A percentile compares a stretch with the other conserved stretches of the same genome.
These are phyloP conservation scores for Sporothrix schenckii DNA, from an alignment of 2,329 filamentous ascomycete genomes.

Conservation along the genomic window DNA sequence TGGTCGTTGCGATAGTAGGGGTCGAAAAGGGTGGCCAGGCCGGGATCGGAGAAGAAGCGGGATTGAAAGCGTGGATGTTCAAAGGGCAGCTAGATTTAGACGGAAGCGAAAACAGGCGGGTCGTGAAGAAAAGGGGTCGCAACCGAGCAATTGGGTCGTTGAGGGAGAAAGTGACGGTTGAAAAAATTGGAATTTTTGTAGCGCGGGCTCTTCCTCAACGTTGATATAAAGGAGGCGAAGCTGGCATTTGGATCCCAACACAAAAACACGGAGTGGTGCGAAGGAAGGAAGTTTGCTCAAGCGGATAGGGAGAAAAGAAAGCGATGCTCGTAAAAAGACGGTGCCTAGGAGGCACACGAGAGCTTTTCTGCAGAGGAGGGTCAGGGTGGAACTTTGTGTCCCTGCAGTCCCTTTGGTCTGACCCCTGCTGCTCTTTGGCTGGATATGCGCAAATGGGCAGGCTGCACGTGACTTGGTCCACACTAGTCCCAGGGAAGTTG, in stretches of 20 bases:
- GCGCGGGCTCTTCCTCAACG: conserved; percentile 9
- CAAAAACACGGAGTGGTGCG: background rate
- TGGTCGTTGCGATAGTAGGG: background rate
- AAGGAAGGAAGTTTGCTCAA: background rate
- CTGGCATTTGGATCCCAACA: background rate
- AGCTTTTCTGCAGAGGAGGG: conserved; percentile 26
- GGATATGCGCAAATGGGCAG: background rate
- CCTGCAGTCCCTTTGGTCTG: conserved; percentile 11
- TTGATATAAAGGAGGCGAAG: background rate
- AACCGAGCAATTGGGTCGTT: conserved; percentile 5
- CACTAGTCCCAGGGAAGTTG: conserved; percentile 4
- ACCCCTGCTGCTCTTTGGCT: conserved; percentile 8
- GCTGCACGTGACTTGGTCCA: background rate
- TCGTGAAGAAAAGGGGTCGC: conserved; percentile 16
- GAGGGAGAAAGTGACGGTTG: background rate
- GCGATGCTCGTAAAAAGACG: background rate
- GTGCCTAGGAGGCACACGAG: conserved; percentile 24
- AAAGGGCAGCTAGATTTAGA: conserved; percentile 1
- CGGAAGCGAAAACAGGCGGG: background rate
- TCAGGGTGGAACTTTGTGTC: conserved; percentile 20
- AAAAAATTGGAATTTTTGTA: conserved; percentile 16
- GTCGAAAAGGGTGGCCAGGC: background rate
- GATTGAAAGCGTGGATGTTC: conserved; percentile 21
- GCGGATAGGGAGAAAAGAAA: conserved; percentile 5
- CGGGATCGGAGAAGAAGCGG: conserved; percentile 19